Evolutionary conservation across 176 grass and related monocot species (phyloP), one percentile per base, ranked within the genome.

Genomic region (Oryza rufipogon): DNA sequence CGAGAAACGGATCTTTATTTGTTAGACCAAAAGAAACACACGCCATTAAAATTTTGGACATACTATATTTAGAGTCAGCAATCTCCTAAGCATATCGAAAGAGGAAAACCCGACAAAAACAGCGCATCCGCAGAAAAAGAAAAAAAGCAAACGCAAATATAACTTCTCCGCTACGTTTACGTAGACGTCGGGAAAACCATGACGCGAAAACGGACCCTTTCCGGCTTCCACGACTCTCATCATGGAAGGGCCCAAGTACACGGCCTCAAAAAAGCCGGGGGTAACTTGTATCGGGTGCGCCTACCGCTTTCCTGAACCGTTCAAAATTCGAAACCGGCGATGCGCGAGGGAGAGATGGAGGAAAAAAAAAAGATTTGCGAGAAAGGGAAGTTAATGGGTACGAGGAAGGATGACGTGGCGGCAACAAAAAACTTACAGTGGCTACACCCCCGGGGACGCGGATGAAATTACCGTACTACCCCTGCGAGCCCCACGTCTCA

Each of bases 401-500:
- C 95, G 95, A 97, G 95, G 90, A 91, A 94, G 91, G 70, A 89
- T 92, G 94, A 97, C 88, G 90, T 94, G 94, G 88, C 83, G 58
- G 26, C 63, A 41, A 9, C 9, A 47, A 68, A 23, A 48, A 64
- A 63, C 58, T 81, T 48, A 68, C 69, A 34, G 26, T 86, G 64
- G 76, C 30, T 56, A 56, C 51, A 56, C 16, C 2, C 60, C 22
- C 39, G 1, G 30, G 30, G 30, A 7, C 28, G 44, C 25, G 11
- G 2, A 3, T 16, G 0, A 82, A 97, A 80, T 92, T 86, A 97
- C 91, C 63, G 15, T 70, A n/a, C 8, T 71, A 12, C 80, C 90
- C 91, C 39, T 22, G 44, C 10, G 64, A 56, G 11, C 5, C 52
- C 52, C 9, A 73, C 42, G 68, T 56, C 61, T 63, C 10, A 5